Evolutionary conservation across 192 early-diverging fungal genomes (phyloP).

Genomic region (Backusella westeae): DNA sequence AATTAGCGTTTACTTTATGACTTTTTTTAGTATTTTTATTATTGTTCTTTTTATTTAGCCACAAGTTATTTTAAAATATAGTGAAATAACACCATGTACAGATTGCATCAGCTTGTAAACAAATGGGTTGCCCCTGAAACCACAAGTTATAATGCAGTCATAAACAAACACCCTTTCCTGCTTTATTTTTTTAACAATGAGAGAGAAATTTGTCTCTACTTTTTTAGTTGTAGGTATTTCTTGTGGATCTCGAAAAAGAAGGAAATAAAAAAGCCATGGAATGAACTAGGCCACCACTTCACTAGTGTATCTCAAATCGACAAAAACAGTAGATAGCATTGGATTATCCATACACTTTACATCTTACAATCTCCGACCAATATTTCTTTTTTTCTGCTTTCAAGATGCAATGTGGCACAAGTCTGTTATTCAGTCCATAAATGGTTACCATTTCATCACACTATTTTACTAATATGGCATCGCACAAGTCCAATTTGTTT

Average conservation of each 20-base stretch:
- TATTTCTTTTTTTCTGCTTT: background rate
- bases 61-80: background rate
- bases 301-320: background rate
- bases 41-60: background rate
- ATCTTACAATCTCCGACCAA: background rate
- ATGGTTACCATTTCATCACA: background rate
- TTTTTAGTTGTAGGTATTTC: background rate
- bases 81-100: background rate
- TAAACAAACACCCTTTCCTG: background rate
- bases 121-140: background rate
- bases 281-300: background rate
- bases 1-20: background rate
- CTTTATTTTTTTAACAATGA: background rate
- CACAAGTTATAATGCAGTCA: background rate
- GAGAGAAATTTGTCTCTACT: background rate
- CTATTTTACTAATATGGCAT: background rate
- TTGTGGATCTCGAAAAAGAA: background rate
- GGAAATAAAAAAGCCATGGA: background rate
- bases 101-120: background rate
- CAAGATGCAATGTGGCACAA: background rate
- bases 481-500: background rate
- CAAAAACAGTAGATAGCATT: background rate
- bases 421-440: background rate
- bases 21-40: background rate
- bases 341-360: background rate